Evolutionary conservation across 352 stramenopile genomes (phyloP).

Genomic region (Phytopythium vexans): DNA sequence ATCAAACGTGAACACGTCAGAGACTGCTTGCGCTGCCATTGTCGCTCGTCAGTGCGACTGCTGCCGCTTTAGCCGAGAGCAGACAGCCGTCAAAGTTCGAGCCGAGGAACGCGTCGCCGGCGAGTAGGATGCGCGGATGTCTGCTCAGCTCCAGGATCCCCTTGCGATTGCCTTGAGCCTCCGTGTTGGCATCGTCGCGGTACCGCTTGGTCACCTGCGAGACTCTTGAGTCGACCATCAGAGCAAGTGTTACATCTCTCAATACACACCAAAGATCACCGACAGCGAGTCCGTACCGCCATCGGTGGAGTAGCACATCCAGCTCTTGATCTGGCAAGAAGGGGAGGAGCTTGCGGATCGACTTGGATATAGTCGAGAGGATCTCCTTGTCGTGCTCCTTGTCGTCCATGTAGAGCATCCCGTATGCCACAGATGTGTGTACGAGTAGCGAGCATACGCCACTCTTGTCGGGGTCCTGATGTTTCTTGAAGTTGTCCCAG

Average conservation of each 20-base stretch:
- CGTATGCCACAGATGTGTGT: constrained; percentile 66
- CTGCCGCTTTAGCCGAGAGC: constrained; percentile 49
- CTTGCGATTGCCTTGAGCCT: background rate
- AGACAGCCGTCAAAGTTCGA: constrained; percentile 73
- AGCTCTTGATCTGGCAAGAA: constrained; percentile 39
- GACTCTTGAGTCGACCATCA: constrained; percentile 21
- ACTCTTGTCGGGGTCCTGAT: constrained; percentile 2
- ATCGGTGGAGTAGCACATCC: constrained; percentile 56
- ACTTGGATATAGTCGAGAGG: constrained; percentile 40
- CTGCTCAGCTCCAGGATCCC: constrained; percentile 34
- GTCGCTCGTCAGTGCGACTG: constrained; percentile 13
- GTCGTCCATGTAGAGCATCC: constrained; percentile 55
- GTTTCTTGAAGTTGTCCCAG: constrained; percentile 75
- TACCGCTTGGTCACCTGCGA: constrained; percentile 61
- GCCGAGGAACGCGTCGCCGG: constrained; percentile 64
- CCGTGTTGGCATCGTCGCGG: constrained; percentile 9
- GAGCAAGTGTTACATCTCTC: background rate
- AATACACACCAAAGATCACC: background rate
- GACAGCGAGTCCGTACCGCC: constrained; percentile 33
- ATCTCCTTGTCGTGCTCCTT: constrained; percentile 49
- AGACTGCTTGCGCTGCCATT: constrained; percentile 22
- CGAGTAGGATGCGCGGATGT: constrained; percentile 56
- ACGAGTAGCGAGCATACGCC: constrained; percentile 39
- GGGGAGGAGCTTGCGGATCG: constrained; percentile 48
- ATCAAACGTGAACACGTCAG: constrained; percentile 9